These are phyloP conservation scores for Podaxis sp. DNA, from an alignment of 768 basidiomycete species.

Conservation along the genomic window DNA sequence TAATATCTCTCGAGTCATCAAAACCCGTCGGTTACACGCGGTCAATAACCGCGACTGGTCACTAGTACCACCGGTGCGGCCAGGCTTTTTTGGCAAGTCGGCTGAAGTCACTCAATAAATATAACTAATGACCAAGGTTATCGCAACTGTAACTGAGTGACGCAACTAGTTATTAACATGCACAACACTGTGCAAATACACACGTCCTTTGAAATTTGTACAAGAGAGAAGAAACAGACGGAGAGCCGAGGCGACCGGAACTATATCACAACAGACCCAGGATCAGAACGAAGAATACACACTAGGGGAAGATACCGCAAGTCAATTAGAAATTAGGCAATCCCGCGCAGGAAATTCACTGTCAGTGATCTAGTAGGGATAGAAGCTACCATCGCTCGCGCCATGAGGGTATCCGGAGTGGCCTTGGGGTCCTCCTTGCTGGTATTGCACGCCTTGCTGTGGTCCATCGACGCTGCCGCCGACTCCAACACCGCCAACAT, in stretches of 20 bases:
- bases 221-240: not conserved
- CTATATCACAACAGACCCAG: not conserved
- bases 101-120: too few species aligned
- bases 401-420: conserved; percentile 69
- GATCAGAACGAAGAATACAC: not conserved
- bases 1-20: too few species aligned
- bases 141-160: too few species aligned
- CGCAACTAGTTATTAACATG: too few species aligned
- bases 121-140: too few species aligned
- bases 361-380: conserved; percentile 75
- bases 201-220: too few species aligned
- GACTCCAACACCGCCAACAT: conserved; percentile 34
- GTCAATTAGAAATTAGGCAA: not conserved
- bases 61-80: too few species aligned
- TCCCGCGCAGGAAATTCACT: conserved; percentile 33
- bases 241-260: not conserved
- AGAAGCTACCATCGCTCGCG: conserved; percentile 65
- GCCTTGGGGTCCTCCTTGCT: conserved; percentile 46
- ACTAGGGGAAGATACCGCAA: not conserved
- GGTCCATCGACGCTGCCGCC: conserved; percentile 39
- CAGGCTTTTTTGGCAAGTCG: too few species aligned
- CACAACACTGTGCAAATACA: too few species aligned
- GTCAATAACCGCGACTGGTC: too few species aligned
- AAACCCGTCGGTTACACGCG: too few species aligned
- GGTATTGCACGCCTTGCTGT: conserved; percentile 42